A percentile compares a stretch with the other conserved stretches of the same genome.
phyloP scores from a whole-genome alignment of 2,329 filamentous ascomycete species.

The Microcyclospora pomicola region DNA sequence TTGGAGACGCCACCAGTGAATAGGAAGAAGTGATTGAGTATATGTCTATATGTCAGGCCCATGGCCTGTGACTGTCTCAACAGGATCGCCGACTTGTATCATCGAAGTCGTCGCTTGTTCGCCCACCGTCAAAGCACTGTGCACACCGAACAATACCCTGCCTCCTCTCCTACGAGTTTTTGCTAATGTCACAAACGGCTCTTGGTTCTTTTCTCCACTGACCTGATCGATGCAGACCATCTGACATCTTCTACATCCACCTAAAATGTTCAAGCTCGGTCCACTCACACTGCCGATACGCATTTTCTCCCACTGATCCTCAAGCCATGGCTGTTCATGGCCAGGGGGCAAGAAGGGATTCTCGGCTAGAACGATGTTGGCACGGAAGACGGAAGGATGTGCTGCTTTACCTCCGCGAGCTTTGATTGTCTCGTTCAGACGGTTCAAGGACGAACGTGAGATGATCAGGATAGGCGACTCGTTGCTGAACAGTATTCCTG shows the following conservation, averaged over 20 bases:
- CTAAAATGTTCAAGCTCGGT: slow-evolving; percentile 57
- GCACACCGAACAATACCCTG: slow-evolving; percentile 80
- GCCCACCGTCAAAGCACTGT: slow-evolving; percentile 33
- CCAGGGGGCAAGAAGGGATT: slow-evolving; percentile 29
- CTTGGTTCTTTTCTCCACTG: slow-evolving; percentile 62
- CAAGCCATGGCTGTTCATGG: slow-evolving; percentile 51
- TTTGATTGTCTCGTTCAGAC: slow-evolving; percentile 60
- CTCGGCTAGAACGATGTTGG: slow-evolving; percentile 66
- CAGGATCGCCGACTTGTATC: slow-evolving; percentile 4
- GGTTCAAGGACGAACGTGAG: slow-evolving; percentile 63
- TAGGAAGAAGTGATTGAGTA: no score
- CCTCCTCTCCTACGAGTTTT: slow-evolving; percentile 75
- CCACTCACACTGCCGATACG: slow-evolving; percentile 41
- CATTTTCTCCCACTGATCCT: slow-evolving; percentile 63
- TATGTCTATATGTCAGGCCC: no score
- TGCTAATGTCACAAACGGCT: slow-evolving; percentile 76
- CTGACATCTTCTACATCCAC: slow-evolving; percentile 76
- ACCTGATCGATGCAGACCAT: slow-evolving; percentile 92
- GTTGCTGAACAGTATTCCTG: slow-evolving; percentile 70
- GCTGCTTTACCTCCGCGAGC: slow-evolving; percentile 49
- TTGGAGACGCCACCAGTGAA: no score
- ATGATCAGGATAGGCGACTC: slow-evolving; percentile 87
- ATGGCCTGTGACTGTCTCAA: no score
- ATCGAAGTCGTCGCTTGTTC: not conserved
- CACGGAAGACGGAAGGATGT: slow-evolving; percentile 64